These are phyloP conservation scores for Cryptococcus maquisensis DNA, from an alignment of 1,284 basidiomycete genomes.

Conservation along the genomic window DNA sequence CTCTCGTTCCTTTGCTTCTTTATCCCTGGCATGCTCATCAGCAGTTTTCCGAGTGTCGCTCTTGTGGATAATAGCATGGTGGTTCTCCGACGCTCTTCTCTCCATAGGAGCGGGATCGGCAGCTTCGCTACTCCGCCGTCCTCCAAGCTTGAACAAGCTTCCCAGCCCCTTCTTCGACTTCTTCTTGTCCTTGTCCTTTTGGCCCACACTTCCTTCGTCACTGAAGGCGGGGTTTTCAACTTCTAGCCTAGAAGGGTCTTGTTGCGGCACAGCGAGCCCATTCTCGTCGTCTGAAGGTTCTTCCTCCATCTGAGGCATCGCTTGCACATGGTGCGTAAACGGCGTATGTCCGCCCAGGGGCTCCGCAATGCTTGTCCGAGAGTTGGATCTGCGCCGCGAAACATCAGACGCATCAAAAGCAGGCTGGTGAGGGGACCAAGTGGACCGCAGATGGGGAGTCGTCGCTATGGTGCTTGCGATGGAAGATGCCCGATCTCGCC, in stretches of 20 bases:
- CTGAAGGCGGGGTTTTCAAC: background rate
- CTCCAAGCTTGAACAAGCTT: slow-evolving; percentile 18
- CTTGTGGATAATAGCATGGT: slow-evolving; percentile 1
- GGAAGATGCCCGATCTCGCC: slow-evolving; percentile 6
- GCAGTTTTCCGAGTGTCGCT: background rate
- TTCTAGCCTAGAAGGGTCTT: slow-evolving; percentile 1
- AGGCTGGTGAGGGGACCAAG: slow-evolving; percentile 6
- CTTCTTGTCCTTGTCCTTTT: slow-evolving; percentile 3
- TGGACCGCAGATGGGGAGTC: background rate
- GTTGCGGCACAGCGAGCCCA: background rate
- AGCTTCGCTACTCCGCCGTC: slow-evolving; percentile 10
- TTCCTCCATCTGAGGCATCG: slow-evolving; percentile 12
- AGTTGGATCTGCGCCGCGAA: slow-evolving; percentile 7
- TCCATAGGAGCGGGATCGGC: background rate
- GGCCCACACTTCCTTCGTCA: background rate
- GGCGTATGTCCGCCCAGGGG: slow-evolving; percentile 33
- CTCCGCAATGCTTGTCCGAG: slow-evolving; percentile 10
- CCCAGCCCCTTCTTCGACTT: slow-evolving; percentile 16
- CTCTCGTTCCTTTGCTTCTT: slow-evolving; percentile 19
- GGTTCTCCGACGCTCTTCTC: slow-evolving; percentile 4
- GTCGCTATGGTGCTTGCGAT: slow-evolving; percentile 8
- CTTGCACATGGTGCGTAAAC: slow-evolving; percentile 36
- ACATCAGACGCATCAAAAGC: slow-evolving; percentile 3
- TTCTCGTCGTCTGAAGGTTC: slow-evolving; percentile 14
- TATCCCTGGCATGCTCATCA: slow-evolving; percentile 13